Evolutionary conservation across 345 rosid genomes (phyloP).

Genomic region (Eucalyptus erythrocorys): DNA sequence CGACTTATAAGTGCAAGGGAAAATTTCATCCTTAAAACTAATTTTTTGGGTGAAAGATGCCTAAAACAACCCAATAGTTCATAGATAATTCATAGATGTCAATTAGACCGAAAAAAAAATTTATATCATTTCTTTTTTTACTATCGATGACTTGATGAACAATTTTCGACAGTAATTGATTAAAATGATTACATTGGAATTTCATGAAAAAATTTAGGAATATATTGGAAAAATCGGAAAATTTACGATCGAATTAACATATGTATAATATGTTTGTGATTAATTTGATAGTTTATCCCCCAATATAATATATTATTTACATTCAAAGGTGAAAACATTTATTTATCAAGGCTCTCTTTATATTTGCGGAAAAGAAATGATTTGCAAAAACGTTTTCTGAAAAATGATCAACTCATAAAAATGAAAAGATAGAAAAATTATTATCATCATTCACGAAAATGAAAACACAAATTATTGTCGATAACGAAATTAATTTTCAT

Average conservation of each 20-base stretch:
- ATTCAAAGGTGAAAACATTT: background rate
- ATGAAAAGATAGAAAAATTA: fast-evolving
- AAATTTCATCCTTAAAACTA: too few species aligned
- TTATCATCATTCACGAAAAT: too few species aligned
- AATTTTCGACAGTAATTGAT: fast-evolving
- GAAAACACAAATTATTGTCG: fast-evolving
- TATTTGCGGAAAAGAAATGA: fast-evolving
- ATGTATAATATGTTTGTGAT: background rate
- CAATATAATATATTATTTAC: background rate
- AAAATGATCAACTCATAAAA: background rate
- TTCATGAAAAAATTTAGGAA: background rate
- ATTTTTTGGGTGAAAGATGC: too few species aligned
- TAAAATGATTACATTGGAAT: fast-evolving
- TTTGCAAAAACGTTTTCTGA: fast-evolving
- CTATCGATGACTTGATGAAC: fast-evolving
- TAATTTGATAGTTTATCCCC: background rate
- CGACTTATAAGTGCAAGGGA: fast-evolving
- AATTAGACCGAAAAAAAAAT: too few species aligned
- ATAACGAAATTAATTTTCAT: too few species aligned
- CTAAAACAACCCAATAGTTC: too few species aligned
- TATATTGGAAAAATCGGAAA: fast-evolving
- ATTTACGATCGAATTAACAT: fast-evolving
- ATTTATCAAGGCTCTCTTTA: background rate
- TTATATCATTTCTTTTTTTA: too few species aligned
- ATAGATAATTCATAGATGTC: too few species aligned